Percentiles rank a stretch among this genome's conserved stretches.
Conservation (phyloP, 2,329 filamentous ascomycete species). For the Aschersonia sp. region DNA sequence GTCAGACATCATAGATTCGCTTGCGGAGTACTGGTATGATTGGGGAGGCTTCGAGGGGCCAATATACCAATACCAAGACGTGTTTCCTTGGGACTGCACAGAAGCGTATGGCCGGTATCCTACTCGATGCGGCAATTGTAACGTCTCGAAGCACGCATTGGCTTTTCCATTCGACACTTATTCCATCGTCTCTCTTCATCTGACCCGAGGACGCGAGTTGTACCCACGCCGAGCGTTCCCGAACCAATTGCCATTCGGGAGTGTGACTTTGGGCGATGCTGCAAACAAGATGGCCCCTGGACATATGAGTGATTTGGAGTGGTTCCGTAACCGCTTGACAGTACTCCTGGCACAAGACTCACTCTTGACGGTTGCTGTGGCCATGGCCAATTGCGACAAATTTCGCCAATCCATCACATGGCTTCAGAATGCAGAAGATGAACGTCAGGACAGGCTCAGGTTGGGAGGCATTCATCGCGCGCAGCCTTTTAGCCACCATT, state of each 20-base stretch:
- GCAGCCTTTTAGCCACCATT: constrained; percentile 24
- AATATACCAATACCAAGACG: constrained; percentile 23
- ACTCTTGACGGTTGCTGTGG: constrained; percentile 17
- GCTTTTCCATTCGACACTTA: constrained; percentile 29
- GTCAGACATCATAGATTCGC: constrained; percentile 26
- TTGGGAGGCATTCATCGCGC: constrained; percentile 27
- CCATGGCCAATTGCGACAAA: constrained; percentile 16
- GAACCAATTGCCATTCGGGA: background rate
- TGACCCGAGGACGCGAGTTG: constrained; percentile 17
- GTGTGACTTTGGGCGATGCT: background rate
- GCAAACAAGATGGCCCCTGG: constrained; percentile 5
- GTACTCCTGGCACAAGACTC: constrained; percentile 16
- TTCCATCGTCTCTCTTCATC: constrained; percentile 24
- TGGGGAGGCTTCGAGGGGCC: constrained; percentile 24
- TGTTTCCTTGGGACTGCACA: constrained; percentile 33
- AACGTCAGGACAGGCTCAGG: constrained; percentile 16
- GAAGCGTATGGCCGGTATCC: constrained; percentile 24
- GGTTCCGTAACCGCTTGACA: constrained; percentile 20
- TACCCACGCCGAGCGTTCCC: constrained; percentile 13
- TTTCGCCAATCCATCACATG: constrained; percentile 18
- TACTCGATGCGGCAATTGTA: constrained; percentile 22
- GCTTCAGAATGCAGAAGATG: constrained; percentile 14
- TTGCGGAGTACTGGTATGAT: constrained; percentile 30
- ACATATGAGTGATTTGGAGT: constrained; percentile 10
- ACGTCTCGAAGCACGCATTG: constrained; percentile 27